A percentile compares a stretch with the other conserved stretches of the same genome.
Conservation (phyloP, 768 basidiomycete genomes). For the Leccinellum rugosiceps region DNA sequence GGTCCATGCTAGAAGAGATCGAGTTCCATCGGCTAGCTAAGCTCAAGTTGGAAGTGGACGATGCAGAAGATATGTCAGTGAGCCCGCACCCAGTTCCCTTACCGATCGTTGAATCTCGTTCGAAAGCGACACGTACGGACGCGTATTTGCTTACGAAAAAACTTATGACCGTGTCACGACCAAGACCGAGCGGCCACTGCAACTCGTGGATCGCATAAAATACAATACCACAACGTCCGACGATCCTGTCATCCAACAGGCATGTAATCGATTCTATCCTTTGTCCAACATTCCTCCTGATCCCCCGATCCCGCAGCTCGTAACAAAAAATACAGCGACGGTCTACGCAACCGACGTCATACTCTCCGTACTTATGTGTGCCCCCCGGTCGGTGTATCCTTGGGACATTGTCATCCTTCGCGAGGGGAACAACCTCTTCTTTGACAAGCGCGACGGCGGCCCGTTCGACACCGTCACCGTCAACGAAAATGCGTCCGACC, state of each 20-base stretch:
- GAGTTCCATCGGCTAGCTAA: slow-evolving; percentile 92
- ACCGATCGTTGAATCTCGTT: slow-evolving; percentile 6
- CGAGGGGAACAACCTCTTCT: slow-evolving; percentile 89
- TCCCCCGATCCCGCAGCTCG: slow-evolving; percentile 49
- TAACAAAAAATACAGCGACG: slow-evolving; percentile 73
- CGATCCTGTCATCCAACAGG: slow-evolving; percentile 94
- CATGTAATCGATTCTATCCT: slow-evolving; percentile 28
- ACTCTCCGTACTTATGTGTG: slow-evolving; percentile 93
- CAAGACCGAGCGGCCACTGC: slow-evolving; percentile 86
- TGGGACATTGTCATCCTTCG: slow-evolving; percentile 98
- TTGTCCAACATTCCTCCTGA: neutral
- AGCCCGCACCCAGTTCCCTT: neutral
- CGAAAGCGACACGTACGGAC: slow-evolving; percentile 79
- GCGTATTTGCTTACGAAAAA: slow-evolving; percentile 90
- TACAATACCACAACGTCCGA: slow-evolving; percentile 98
- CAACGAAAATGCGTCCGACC: slow-evolving; percentile 97
- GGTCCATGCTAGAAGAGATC: slow-evolving; percentile 96
- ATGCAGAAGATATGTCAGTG: slow-evolving; percentile 83
- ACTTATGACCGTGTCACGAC: slow-evolving; percentile 94
- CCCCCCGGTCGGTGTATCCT: slow-evolving; percentile 91
- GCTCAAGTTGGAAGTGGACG: slow-evolving; percentile 90
- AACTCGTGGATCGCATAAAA: slow-evolving; percentile 90
- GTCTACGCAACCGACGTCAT: slow-evolving; percentile 96
- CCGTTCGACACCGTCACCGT: slow-evolving; percentile 97
- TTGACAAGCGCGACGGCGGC: slow-evolving; percentile 97